Percentiles rank a stretch among this genome's conserved stretches.
Evolutionary conservation across 208 protist genomes (phyloP).

Genomic region (Jaenimonas drosophilae): DNA sequence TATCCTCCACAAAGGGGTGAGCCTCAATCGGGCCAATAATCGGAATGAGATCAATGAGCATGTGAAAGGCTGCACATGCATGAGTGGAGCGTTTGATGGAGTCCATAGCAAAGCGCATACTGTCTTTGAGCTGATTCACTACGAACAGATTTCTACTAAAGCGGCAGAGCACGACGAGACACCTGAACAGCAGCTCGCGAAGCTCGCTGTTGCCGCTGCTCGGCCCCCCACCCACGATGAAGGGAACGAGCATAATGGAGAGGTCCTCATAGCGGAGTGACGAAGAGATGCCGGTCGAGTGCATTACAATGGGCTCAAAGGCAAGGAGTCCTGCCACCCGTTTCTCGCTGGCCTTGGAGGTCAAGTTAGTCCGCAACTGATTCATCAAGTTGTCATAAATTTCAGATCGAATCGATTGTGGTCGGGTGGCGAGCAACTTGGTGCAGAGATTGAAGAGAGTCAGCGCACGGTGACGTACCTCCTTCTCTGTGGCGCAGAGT

Average conservation of each 20-base stretch:
- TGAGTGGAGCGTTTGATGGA: slow-evolving; percentile 38
- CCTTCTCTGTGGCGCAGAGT: slow-evolving; percentile 30
- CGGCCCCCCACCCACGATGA: slow-evolving; percentile 33
- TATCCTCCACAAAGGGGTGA: slow-evolving; percentile 51
- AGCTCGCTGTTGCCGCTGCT: slow-evolving; percentile 19
- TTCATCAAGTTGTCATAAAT: slow-evolving; percentile 46
- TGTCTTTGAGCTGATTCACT: slow-evolving; percentile 57
- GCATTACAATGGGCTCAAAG: slow-evolving; percentile 81
- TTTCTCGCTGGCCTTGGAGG: slow-evolving; percentile 41
- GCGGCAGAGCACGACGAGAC: slow-evolving; percentile 62
- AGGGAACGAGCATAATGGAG: slow-evolving; percentile 62
- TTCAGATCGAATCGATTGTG: slow-evolving; percentile 22
- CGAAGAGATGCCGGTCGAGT: slow-evolving; percentile 26
- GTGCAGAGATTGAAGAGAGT: slow-evolving; percentile 56
- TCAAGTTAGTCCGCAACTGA: slow-evolving; percentile 45
- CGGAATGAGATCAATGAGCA: slow-evolving; percentile 69
- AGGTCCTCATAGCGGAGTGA: slow-evolving; percentile 60
- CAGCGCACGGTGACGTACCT: slow-evolving; percentile 38
- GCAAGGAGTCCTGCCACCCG: slow-evolving; percentile 68
- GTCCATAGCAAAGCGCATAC: slow-evolving; percentile 61
- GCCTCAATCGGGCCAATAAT: slow-evolving; percentile 52
- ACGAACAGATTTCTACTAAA: slow-evolving; percentile 67
- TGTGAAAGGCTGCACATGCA: slow-evolving; percentile 51
- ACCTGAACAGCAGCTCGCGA: slow-evolving; percentile 49
- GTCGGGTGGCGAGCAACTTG: slow-evolving; percentile 58